Evolutionary conservation across 768 basidiomycete genomes (phyloP), one percentile per base, ranked within the genome.

Genomic region (Leccinellum rugosiceps): DNA sequence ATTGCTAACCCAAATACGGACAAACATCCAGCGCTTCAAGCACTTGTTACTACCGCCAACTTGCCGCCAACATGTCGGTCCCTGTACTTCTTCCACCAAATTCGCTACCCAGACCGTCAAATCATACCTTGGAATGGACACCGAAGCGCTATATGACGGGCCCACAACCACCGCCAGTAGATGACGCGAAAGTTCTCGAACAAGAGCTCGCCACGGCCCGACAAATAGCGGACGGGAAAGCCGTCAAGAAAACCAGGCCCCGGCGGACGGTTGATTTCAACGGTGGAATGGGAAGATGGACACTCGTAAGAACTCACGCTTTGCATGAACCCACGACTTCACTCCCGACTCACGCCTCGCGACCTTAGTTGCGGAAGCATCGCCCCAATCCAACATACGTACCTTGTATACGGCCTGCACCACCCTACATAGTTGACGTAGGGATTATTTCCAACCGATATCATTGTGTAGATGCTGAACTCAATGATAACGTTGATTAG

Each of bases 251-350:
- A 78, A 94, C 91, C 48, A 83, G 94, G 59, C 94, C 97, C 21
- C 77, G 95, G 54, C 77, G 94, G 75, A 98, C 97, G 19, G 95
- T 98, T 13, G 97, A 98, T 74, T 98, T 94, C 65, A 88, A 89
- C 63, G 94, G 94, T 28, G 86, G 87, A 2, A 79, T 96, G 74
- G 90, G 88, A 15, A 80, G 94, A 61, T 97, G 92, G 94, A 74
- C 80, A 54, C 70, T 93, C 75, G 94, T 97, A 68, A 25, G 60
- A 57, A 86, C 76, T n/a, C 6, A 15, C 10, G 31, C 32, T 14
- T 23, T 1, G 13, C 34, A 35, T 15, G 17, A 28, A n/a, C 15
- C 8, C 30, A 23, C 15, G 34, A 21, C 41, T 26, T 51, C 13
- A 46, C 41, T 25, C 8, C 4, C 17, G 19, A 19, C 47, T 41